Evolutionary conservation across 2,329 filamentous ascomycete species (phyloP), one percentile per base, ranked within the genome.

Genomic region (Claviceps maximensis): DNA sequence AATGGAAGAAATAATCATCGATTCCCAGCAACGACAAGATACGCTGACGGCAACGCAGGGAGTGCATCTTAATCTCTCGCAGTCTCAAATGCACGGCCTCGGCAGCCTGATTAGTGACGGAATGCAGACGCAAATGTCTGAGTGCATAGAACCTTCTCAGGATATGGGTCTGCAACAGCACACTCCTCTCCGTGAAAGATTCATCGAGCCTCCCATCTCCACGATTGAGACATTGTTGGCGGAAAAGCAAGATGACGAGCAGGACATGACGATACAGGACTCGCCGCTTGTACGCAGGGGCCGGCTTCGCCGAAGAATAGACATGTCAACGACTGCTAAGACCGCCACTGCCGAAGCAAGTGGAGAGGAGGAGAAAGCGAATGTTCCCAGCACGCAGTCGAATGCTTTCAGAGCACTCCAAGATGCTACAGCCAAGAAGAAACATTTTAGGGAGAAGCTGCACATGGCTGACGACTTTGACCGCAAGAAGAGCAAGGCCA

Each of bases 401-500:
- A 46, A 55, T 33, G 86, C 84, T 0, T 94, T 93, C 64, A 74
- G 78, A 53, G 68, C 84, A 38, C 81, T 95, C 79, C 80, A 80
- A 59, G 84, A 83, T 62, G 82, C 77, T 3, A 77, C 79, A 5
- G 44, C 25, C 4, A n/a, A 17, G 42, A 76, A 71, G 3, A 56
- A 71, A 72, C 60, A 4, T n/a, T 3, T n/a, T n/a, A 69, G 76
- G 61, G 77, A 78, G 60, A 79, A 79, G 60, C 74, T 76, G 50
- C 70, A 71, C 6, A 62, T 63, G 9, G 63, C 66, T n/a, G 73
- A 77, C 17, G 73, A 75, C 1, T 95, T 89, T 60, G 79, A 95
- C 69, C 87, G 85, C 68, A 90, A 89, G 68, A 90, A 86, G 66
- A 94, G 88, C 70, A 84, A 87, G 64, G 91, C 90, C 0, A 89